phyloP scores from a whole-genome alignment of 345 rosid species.

The Salix udensis region DNA sequence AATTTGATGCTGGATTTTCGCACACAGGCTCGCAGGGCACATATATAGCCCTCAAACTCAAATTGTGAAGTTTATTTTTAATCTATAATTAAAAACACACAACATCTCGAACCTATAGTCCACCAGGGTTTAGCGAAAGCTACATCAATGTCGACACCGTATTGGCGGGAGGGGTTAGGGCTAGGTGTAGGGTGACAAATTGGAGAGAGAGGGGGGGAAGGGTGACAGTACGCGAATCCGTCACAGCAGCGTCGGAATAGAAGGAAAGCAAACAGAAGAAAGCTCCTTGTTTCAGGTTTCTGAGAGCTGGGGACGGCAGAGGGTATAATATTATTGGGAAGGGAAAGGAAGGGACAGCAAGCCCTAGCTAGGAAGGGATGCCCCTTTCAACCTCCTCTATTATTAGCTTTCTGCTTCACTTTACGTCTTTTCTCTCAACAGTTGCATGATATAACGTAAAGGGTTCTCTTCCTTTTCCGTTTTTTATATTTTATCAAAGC shows the following conservation, averaged over 20 bases:
- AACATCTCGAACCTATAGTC: too few relatives aligned
- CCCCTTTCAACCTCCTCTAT: neutral
- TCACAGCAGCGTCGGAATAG: slow-evolving; percentile 28
- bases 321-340: neutral
- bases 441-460: slow-evolving; percentile 23
- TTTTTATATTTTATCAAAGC: neutral
- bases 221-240: slow-evolving; percentile 14
- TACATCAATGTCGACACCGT: neutral
- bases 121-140: neutral
- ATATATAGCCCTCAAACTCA: too few relatives aligned
- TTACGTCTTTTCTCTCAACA: slow-evolving; percentile 19
- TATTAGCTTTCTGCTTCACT: slow-evolving; percentile 11
- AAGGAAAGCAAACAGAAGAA: slow-evolving; percentile 1
- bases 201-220: neutral
- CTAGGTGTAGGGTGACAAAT: neutral
- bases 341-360: neutral
- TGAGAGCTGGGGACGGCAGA: neutral
- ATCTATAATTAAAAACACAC: too few relatives aligned
- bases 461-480: neutral
- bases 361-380: neutral
- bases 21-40: too few relatives aligned
- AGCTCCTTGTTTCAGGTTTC: neutral
- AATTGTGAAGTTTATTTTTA: too few relatives aligned
- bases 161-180: neutral
- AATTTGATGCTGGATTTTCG: too few relatives aligned